Base-by-base conservation (phyloP, 495 filamentous ascomycete species). In the Penicillium daleae region DNA sequence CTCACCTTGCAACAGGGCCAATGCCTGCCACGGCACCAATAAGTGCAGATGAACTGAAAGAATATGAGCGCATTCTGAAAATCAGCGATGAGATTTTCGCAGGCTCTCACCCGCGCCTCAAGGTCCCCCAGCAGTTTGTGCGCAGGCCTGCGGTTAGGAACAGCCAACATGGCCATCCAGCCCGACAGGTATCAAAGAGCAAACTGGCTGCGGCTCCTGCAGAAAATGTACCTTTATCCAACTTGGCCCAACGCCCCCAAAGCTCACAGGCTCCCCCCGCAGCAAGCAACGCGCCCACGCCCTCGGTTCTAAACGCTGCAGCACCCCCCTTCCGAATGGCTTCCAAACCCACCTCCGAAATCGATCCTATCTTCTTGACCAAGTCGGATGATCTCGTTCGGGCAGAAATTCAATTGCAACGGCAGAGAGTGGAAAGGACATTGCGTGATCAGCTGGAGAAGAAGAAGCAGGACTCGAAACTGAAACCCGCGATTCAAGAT, bases 331-430 rank as follows among this genome's bases (percentile, higher is more conserved):
- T 73, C 57, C 77, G 78, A 56, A 70, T 78, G 62, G 72, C 68
- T 55, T 56, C 79, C 29, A 80, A 80, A 35, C 64, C 70, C 58
- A 63, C 72, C 19, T 78, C 83, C 55, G 80, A 77, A 64, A 90
- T 94, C 66, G 86, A 93, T 72, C 91, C 92, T 32, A 87, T 96
- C 27, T 82, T 96, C 64, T 77, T 94, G 74, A 86, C 88, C 57
- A 97, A 97, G 73, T 93, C 93, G 51, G 90, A 92, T 68, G 87
- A 90, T 66, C 78, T 94, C 50, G 86, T 92, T 57, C 89, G 88
- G 72, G 93, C 92, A 67, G 92, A 97, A 74, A 82, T 92, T 62
- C 86, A 90, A 64, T 71, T 93, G 57, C 90, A 92, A 71, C 86
- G 96, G 50, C 86, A 92, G 72, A 86, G 88, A 51, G 74, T 97